Conservation (phyloP, 441 rosid species). For the Gossypium aridum region DNA sequence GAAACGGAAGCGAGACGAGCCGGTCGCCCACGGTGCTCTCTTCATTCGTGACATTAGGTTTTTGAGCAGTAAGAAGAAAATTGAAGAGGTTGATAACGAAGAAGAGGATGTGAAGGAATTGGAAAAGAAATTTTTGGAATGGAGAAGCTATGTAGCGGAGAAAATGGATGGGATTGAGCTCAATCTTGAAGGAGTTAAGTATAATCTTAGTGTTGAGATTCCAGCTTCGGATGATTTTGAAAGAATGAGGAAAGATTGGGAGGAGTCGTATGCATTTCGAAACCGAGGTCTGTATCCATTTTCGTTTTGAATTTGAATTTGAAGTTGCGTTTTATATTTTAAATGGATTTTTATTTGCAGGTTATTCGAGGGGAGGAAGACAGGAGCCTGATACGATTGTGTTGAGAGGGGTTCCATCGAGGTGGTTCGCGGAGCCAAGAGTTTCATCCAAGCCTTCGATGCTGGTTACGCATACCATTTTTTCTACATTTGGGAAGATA, state of each 20-base stretch:
- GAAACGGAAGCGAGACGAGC: slow-evolving; percentile 86
- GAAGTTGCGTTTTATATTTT: slow-evolving; percentile 5
- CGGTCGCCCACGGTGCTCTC: slow-evolving; percentile 71
- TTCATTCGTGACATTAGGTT: slow-evolving; percentile 74
- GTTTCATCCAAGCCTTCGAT: slow-evolving; percentile 92
- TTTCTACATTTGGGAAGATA: slow-evolving; percentile 80
- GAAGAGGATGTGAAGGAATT: slow-evolving; percentile 36
- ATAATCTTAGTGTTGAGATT: slow-evolving; percentile 42
- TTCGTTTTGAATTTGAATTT: neutral
- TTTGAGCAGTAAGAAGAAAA: slow-evolving; percentile 29
- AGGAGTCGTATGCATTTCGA: slow-evolving; percentile 61
- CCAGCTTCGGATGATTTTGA: slow-evolving; percentile 70
- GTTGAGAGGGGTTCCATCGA: slow-evolving; percentile 69
- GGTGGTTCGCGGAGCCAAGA: slow-evolving; percentile 95
- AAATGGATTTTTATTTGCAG: slow-evolving; percentile 22
- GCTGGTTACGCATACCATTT: slow-evolving; percentile 84
- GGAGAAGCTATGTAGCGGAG: slow-evolving; percentile 59
- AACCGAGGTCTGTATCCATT: slow-evolving; percentile 29
- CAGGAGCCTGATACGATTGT: slow-evolving; percentile 76
- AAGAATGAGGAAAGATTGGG: slow-evolving; percentile 72
- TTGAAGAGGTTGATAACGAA: slow-evolving; percentile 20
- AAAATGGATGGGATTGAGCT: slow-evolving; percentile 89
- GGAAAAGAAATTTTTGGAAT: slow-evolving; percentile 62
- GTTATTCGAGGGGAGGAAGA: slow-evolving; percentile 52
- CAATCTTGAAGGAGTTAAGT: slow-evolving; percentile 77